Evolutionary conservation across 495 filamentous ascomycete genomes (phyloP).

Genomic region (Polyplosphaeria fusca): DNA sequence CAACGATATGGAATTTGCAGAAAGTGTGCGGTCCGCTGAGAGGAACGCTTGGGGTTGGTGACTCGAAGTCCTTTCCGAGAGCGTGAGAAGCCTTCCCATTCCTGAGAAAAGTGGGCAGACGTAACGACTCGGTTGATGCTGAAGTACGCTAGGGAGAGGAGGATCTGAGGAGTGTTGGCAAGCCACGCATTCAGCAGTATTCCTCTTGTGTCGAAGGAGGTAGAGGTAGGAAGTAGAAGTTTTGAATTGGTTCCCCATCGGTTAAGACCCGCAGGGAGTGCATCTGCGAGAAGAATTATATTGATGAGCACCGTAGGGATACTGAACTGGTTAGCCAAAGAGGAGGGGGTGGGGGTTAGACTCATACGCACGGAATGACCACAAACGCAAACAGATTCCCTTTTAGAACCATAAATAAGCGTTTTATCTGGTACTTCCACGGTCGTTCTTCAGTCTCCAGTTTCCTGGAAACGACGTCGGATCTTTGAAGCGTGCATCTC

Average conservation of each 20-base stretch:
- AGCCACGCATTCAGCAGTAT: conserved; percentile 34
- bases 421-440: neutral
- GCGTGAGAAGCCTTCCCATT: conserved; percentile 37
- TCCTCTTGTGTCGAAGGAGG: neutral
- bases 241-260: conserved; percentile 11
- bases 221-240: neutral
- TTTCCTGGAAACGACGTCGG: neutral
- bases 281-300: neutral
- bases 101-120: conserved; percentile 35
- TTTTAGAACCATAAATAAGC: neutral
- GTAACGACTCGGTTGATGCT: conserved; percentile 46
- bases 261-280: too few species aligned
- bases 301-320: too few species aligned
- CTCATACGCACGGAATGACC: too few species aligned
- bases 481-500: neutral
- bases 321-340: too few species aligned
- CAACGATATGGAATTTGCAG: conserved; percentile 50
- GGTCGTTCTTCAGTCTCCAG: neutral
- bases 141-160: conserved; percentile 47
- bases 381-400: too few species aligned
- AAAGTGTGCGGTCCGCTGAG: conserved; percentile 46
- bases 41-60: conserved; percentile 40
- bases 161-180: conserved; percentile 46
- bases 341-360: too few species aligned
- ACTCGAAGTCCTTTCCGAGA: conserved; percentile 46